Conservation (phyloP, 2,329 filamentous ascomycete genomes). For the Botrytis sinoallii region DNA sequence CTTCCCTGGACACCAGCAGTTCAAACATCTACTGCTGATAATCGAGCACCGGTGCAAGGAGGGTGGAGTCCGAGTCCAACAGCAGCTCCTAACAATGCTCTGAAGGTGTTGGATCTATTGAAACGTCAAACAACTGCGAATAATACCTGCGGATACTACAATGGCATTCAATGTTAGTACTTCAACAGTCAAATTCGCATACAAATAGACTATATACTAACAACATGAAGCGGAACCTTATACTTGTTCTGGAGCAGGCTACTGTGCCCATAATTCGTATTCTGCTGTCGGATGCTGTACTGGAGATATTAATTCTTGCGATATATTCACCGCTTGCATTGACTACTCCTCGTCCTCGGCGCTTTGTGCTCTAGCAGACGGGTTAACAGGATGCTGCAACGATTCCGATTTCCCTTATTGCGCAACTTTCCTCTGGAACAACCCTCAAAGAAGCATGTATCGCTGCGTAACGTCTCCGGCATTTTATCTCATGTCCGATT, state of each 20-base stretch:
- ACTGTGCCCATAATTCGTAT: slow-evolving; percentile 1
- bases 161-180: background rate
- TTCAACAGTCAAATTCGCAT: background rate
- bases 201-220: background rate
- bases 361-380: background rate
- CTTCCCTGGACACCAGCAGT: background rate
- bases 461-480: background rate
- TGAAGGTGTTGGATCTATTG: background rate
- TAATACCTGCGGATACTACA: slow-evolving; percentile 1
- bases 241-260: background rate
- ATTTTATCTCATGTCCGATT: slow-evolving; percentile 9
- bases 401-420: background rate
- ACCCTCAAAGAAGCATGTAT: slow-evolving; percentile 7
- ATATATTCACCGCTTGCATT: slow-evolving; percentile 10
- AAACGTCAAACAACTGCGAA: background rate
- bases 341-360: background rate
- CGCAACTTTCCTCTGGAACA: background rate
- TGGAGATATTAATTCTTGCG: background rate
- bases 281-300: slow-evolving; percentile 6
- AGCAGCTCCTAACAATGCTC: background rate
- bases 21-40: background rate
- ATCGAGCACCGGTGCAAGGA: background rate
- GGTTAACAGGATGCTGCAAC: background rate
- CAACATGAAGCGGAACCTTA: background rate
- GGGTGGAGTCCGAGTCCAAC: background rate